phyloP scores from a whole-genome alignment of 495 filamentous ascomycete species.

The Annulohypoxylon nitens region DNA sequence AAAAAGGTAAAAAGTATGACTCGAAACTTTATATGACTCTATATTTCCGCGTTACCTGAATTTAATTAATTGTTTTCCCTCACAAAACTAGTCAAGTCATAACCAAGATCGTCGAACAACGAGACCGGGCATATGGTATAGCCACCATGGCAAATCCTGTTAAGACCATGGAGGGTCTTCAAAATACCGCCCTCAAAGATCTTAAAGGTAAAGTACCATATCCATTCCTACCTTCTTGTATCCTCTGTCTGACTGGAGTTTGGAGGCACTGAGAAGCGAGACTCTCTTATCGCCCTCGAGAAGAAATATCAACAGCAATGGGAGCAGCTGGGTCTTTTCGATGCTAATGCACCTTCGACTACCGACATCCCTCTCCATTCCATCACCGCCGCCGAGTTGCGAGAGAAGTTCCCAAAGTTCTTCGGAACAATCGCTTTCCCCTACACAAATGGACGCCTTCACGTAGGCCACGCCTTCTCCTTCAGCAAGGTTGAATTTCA shows the following conservation, averaged over 20 bases:
- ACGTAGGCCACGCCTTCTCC: constrained; percentile 92
- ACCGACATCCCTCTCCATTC: constrained; percentile 78
- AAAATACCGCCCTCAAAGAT: constrained; percentile 41
- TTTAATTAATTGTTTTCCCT: constrained; percentile 10
- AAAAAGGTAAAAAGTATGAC: no score
- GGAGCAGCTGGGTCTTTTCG: constrained; percentile 82
- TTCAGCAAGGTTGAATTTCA: constrained; percentile 92
- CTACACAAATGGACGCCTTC: constrained; percentile 96
- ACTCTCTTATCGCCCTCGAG: constrained; percentile 86
- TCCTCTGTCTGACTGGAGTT: constrained; percentile 5
- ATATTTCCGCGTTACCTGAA: not conserved
- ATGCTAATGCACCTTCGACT: constrained; percentile 83
- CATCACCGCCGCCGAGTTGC: constrained; percentile 77
- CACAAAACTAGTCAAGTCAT: not conserved
- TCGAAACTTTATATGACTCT: constrained; percentile 16
- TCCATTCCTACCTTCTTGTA: constrained; percentile 15
- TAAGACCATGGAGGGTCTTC: constrained; percentile 30
- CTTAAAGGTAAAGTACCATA: constrained; percentile 35
- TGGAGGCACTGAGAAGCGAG: constrained; percentile 84
- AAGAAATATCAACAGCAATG: constrained; percentile 93
- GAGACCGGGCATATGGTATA: constrained; percentile 7
- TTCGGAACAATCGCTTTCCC: constrained; percentile 95
- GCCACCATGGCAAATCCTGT: constrained; percentile 31
- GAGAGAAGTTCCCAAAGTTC: constrained; percentile 85
- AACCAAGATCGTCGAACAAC: constrained; percentile 1